These are phyloP conservation scores for Fonsecaea erecta DNA, from an alignment of 2,329 filamentous ascomycete genomes.

Conservation along the genomic window DNA sequence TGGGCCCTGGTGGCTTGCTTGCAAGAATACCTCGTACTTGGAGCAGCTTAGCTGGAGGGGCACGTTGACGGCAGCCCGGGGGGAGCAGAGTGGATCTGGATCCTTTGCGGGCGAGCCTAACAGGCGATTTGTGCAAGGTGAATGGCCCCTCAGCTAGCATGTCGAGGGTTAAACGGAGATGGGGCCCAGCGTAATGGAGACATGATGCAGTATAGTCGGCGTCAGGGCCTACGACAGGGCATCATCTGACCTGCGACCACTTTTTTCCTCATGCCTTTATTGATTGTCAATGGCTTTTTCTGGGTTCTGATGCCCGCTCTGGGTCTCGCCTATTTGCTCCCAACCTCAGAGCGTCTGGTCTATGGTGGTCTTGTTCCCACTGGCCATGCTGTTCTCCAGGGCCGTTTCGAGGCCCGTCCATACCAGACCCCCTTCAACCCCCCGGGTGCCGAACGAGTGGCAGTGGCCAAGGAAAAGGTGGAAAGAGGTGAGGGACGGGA, in stretches of 20 bases:
- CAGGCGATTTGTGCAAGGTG: slow-evolving; percentile 22
- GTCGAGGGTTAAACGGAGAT: slow-evolving; percentile 22
- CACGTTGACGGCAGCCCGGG: slow-evolving; percentile 14
- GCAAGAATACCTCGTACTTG: slow-evolving; percentile 3
- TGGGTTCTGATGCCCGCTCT: slow-evolving; percentile 13
- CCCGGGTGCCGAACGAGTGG: not conserved
- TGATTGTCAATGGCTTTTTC: slow-evolving; percentile 11
- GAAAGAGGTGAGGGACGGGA: not conserved
- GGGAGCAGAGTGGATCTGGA: slow-evolving; percentile 19
- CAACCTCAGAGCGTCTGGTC: slow-evolving; percentile 2
- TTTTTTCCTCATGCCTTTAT: slow-evolving; percentile 16
- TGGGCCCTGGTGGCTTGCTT: slow-evolving; percentile 9
- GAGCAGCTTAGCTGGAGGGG: slow-evolving; percentile 13
- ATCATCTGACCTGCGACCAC: slow-evolving; percentile 33
- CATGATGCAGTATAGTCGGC: slow-evolving; percentile 21
- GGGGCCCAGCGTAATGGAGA: slow-evolving; percentile 26
- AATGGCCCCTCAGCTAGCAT: slow-evolving; percentile 8
- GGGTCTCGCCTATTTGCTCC: slow-evolving; percentile 12
- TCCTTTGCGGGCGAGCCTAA: slow-evolving; percentile 20
- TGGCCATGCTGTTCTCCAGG: not conserved
- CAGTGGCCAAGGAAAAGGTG: slow-evolving; percentile 2
- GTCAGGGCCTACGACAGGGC: slow-evolving; percentile 23
- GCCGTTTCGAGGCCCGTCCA: not conserved
- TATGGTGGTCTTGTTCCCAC: slow-evolving; percentile 8
- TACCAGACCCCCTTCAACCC: not conserved